Percentiles rank a stretch among this genome's conserved stretches.
Conservation (phyloP, 1,284 basidiomycete species). For the Ganoderma lingzhi region DNA sequence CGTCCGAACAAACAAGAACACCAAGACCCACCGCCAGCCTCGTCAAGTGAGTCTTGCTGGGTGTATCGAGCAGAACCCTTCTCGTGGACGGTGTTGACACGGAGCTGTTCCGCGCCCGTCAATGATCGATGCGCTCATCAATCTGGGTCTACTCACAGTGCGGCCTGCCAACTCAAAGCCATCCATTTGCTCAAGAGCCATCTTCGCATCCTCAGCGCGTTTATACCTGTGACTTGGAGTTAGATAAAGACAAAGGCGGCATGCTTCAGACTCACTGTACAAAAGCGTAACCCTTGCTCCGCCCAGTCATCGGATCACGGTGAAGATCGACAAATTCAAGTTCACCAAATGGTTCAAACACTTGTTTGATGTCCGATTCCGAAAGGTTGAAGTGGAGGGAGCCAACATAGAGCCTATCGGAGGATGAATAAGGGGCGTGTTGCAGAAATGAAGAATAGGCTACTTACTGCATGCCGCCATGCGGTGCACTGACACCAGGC, state of each 20-base stretch:
- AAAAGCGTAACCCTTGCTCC: conserved; percentile 98
- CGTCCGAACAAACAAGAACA: not conserved
- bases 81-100: conserved; percentile 92
- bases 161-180: conserved; percentile 97
- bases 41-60: conserved; percentile 83
- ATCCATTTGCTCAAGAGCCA: conserved; percentile 98
- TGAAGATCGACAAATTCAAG: conserved; percentile 99
- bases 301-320: conserved; percentile 90
- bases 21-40: conserved; percentile 71
- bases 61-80: conserved; percentile 81
- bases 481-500: conserved; percentile 76
- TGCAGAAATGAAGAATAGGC: conserved; percentile 17
- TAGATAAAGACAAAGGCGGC: conserved; percentile 6
- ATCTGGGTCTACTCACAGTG: conserved; percentile 61
- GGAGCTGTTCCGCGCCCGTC: conserved; percentile 63
- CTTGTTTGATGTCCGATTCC: conserved; percentile 96
- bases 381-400: conserved; percentile 97
- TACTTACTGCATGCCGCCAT: conserved; percentile 81
- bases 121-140: conserved; percentile 10
- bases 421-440: not conserved
- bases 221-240: conserved; percentile 69
- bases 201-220: conserved; percentile 89
- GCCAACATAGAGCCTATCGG: conserved; percentile 91
- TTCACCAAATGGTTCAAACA: conserved; percentile 98
- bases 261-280: conserved; percentile 75